phyloP scores from a whole-genome alignment of 345 rosid genomes.

The Bruguiera gymnorhiza region DNA sequence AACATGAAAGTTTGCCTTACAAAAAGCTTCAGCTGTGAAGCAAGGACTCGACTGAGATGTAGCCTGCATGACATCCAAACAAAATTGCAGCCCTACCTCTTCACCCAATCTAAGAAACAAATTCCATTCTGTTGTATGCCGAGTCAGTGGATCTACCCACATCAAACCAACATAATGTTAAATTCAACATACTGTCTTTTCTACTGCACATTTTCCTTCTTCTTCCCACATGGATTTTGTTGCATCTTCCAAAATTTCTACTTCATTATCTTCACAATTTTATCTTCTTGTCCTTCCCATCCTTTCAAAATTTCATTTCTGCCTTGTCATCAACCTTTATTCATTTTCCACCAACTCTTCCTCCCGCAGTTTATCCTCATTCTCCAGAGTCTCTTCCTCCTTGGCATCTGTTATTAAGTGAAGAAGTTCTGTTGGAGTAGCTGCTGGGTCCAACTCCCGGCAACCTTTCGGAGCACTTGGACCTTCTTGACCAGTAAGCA shows the following conservation, averaged over 20 bases:
- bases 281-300: conserved; percentile 6
- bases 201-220: conserved; percentile 15
- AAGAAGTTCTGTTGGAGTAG: conserved; percentile 25
- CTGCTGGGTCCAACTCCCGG: conserved; percentile 29
- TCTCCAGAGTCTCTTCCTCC: conserved; percentile 35
- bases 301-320: conserved; percentile 11
- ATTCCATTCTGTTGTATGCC: background rate
- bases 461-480: conserved; percentile 27
- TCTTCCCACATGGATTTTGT: conserved; percentile 1
- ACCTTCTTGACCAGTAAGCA: conserved; percentile 29
- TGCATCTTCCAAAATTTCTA: conserved; percentile 8
- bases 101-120: background rate
- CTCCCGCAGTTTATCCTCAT: conserved; percentile 12
- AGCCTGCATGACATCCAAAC: background rate
- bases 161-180: conserved; percentile 3
- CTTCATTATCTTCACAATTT: conserved; percentile 14
- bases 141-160: conserved; percentile 5
- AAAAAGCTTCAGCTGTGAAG: too few species aligned
- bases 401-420: conserved; percentile 30
- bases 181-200: conserved; percentile 14
- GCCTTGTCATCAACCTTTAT: conserved; percentile 1
- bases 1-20: background rate
- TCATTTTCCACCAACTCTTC: conserved; percentile 13
- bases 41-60: background rate
- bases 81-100: background rate